Evolutionary conservation across 1,139 yeast species (phyloP), one percentile per base, ranked within the genome.

Genomic region (Yamadazyma atlantica): DNA sequence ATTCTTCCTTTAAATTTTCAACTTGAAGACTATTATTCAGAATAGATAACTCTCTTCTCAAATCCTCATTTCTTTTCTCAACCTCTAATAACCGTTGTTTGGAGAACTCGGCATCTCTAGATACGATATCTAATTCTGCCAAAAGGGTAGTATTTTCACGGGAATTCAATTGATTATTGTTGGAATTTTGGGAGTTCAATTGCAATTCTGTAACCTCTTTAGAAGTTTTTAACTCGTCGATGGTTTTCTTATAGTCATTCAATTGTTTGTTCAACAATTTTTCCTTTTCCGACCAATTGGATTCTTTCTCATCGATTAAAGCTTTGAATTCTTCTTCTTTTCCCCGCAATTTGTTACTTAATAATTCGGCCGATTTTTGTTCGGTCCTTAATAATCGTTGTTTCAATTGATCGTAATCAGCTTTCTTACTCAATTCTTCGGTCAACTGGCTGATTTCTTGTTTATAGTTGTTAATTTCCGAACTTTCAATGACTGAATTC

Each of bases 371-470:
- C 3, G 80, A 62, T 42, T 73, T 74, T 46, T 78, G 81, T 51
- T 84, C 92, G 36, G 69, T 62, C 43, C 78, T 73, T 33, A 75
- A 53, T 32, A 85, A 59, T 48, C 85, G 71, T 34, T 75, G 74
- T 52, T 86, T 85, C 46, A 89, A 58, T 38, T 78, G 80, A 33
- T 85, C 92, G 57, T 89, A 88, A 60, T 88, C 96, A 0, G 94
- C 89, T 51, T 66, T 76, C 40, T 73, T 73, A 19, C 83, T 66
- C 31, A 87, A 58, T 51, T 82, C 80, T 34, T 82, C 84, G 42
- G 78, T 78, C 41, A 88, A 64, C 13, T 59, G 56, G 3, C 65
- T 61, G 40, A 84, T 77, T 52, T 85, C 87, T 16, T 64, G 63
- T 44, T 73, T 69, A 36, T 85, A 60, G 10, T 63, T 62, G 2